Base-by-base conservation (phyloP, 345 rosid genomes). In the Linum lewisii region DNA sequence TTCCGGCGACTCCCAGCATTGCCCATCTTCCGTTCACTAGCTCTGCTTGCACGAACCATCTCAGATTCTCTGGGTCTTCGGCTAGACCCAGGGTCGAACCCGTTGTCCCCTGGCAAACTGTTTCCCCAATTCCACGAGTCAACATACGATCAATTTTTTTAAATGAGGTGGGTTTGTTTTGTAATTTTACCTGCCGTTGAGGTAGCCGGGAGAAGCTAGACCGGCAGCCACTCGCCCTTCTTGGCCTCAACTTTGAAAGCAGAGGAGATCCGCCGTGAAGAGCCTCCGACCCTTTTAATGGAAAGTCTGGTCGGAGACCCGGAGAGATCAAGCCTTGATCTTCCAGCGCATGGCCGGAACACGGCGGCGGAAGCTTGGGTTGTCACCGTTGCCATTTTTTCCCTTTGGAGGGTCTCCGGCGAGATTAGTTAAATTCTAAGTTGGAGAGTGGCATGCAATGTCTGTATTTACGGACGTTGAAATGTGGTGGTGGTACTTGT, bases 91-190 rank as follows among this genome's bases (percentile, higher is more conserved):
- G 98, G 98, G 73, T 92, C 98, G 63, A 92, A 88, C 21, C 98
- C 98, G 57, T 92, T 92, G 76, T 92, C 98, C 18, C 98, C 98
- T 0, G 98, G 85, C 73, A 91, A 90, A 70, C 98, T 91, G 79
- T 1, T 29, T 29, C 34, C 34, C 34, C 34, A 29, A 29, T 29
- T 29, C 34, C 34, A 29, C 7, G 34, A 29, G 5, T 29, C 34
- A 29, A 29, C 7, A 1, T n/a, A n/a, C n/a, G n/a, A 29, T 1
- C 5, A 29, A 29, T 2, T 26, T 26, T 6, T 26, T 18, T 5
- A n/a, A 50, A 50, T 22, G 23, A 20, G 23, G 23, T 20, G 55
- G 55, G 55, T 20, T 23, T 55, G 59, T 23, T 29, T 29, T 29
- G 34, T 24, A 26, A n/a, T 10, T 13, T 61, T 75, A 86, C 98